Evolutionary conservation across 441 rosid genomes (phyloP).

Genomic region (Codiaeum variegatum): DNA sequence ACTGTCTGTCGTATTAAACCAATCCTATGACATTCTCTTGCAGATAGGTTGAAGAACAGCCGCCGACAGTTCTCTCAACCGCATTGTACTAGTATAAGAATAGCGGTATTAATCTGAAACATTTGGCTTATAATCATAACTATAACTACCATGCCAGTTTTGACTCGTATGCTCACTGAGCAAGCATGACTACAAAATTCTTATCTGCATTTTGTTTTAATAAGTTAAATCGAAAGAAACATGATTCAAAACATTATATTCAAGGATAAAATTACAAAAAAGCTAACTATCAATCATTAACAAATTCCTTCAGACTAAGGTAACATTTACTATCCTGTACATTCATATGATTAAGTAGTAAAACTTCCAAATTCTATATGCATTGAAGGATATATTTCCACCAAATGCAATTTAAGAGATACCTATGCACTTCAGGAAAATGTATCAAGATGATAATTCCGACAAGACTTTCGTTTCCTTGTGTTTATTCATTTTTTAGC

Average conservation of each 20-base stretch:
- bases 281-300: neutral
- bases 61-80: neutral
- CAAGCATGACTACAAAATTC: neutral
- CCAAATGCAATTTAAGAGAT: neutral
- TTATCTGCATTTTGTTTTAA: neutral
- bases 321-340: neutral
- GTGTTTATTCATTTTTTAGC: neutral
- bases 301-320: neutral
- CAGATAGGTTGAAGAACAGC: neutral
- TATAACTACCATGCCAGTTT: neutral
- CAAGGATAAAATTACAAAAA: neutral
- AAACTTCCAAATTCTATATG: neutral
- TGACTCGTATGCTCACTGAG: neutral
- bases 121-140: neutral
- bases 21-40: neutral
- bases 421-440: neutral
- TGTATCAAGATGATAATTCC: neutral
- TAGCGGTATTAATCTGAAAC: neutral
- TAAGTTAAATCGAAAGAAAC: neutral
- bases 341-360: constrained; percentile 5
- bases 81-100: neutral
- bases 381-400: neutral
- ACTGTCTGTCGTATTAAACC: neutral
- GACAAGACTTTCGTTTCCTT: neutral
- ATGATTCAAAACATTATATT: neutral